Percentiles rank a stretch among this genome's conserved stretches.
These are phyloP conservation scores for Encephalitozoon romaleae DNA, from an alignment of 371 early-diverging fungal species.

Conservation along the genomic window DNA sequence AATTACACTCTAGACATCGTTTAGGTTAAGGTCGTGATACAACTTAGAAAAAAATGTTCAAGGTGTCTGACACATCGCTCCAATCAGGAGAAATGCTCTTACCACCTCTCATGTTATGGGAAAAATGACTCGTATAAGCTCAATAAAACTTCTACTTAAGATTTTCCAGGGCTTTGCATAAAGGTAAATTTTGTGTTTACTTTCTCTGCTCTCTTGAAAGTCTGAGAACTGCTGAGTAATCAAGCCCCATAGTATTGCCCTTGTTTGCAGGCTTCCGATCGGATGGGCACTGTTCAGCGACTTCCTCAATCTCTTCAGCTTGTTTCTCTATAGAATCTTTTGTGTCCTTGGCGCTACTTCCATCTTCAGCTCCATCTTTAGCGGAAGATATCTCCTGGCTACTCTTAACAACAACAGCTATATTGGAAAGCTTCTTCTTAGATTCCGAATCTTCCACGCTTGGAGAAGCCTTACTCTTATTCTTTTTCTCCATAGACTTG, in stretches of 20 bases:
- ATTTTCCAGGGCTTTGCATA: background rate
- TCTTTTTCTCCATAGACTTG: background rate
- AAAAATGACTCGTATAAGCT: background rate
- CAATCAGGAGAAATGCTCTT: slow-evolving; percentile 6
- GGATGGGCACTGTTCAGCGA: background rate
- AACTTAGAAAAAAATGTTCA: background rate
- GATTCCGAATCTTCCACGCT: background rate
- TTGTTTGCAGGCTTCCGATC: background rate
- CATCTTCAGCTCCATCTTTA: background rate
- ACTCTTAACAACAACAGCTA: slow-evolving; percentile 2
- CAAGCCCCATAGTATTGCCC: background rate
- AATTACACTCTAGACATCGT: too few species aligned
- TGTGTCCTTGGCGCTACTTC: background rate
- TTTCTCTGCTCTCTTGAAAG: background rate
- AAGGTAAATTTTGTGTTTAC: background rate
- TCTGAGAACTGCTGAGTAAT: background rate
- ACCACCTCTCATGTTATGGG: background rate
- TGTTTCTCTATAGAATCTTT: background rate
- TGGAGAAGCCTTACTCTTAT: too few species aligned
- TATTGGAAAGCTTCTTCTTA: background rate
- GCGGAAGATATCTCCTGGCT: background rate
- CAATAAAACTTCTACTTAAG: background rate
- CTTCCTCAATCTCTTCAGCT: background rate
- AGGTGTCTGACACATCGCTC: slow-evolving; percentile 1
- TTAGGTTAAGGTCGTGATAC: background rate